Conservation (phyloP, 495 filamentous ascomycete species). For the Aspergillus nanangensis region DNA sequence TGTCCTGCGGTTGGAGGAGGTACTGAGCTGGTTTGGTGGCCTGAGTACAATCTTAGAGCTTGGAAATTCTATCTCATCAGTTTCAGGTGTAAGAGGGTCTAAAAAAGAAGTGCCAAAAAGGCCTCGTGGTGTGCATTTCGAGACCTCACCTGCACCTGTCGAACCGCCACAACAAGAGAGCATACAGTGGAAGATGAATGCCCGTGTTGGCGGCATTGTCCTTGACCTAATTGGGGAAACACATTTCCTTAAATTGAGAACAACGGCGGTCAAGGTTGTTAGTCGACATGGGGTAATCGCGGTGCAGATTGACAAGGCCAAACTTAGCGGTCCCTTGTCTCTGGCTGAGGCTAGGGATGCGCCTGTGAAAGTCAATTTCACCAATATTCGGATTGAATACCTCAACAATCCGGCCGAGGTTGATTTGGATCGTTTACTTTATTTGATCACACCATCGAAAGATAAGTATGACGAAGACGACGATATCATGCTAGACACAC, state of each 20-base stretch:
- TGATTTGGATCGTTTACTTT: conserved; percentile 78
- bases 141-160: conserved; percentile 27
- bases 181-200: conserved; percentile 62
- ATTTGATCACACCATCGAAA: conserved; percentile 85
- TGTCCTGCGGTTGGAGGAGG: conserved; percentile 78
- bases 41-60: conserved; percentile 88
- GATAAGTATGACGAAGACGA: conserved; percentile 89
- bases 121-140: conserved; percentile 69
- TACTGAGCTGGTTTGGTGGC: conserved; percentile 83
- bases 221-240: conserved; percentile 71
- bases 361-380: conserved; percentile 51
- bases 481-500: conserved; percentile 90
- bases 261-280: conserved; percentile 75
- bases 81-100: conserved; percentile 48
- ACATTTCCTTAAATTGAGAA: conserved; percentile 68
- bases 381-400: conserved; percentile 70
- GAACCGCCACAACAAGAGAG: conserved; percentile 19
- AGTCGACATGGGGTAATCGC: conserved; percentile 64
- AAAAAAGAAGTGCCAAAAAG: conserved; percentile 27
- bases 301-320: conserved; percentile 69
- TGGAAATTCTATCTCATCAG: conserved; percentile 76
- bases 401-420: conserved; percentile 65
- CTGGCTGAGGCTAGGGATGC: conserved; percentile 41
- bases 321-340: conserved; percentile 62
- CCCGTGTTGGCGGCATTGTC: conserved; percentile 69